Base-by-base conservation (phyloP, 331 rosid genomes). In the Cucumis variabilis region DNA sequence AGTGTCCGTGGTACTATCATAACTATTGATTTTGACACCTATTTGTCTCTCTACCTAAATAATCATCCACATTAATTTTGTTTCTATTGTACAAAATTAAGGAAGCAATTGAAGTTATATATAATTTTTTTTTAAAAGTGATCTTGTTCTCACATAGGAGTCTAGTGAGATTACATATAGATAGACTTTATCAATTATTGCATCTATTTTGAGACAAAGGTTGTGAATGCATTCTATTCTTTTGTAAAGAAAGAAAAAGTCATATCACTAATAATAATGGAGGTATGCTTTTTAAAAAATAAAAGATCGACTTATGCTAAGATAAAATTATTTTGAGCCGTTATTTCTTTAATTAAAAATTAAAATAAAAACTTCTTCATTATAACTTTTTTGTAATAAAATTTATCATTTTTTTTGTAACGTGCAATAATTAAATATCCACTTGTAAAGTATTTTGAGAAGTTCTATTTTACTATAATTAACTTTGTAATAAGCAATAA, bases 21-120 rank as follows among this genome's bases (percentile, higher is more conserved):
- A 74, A 75, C 6, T 76, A 76, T 46, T 46, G 58, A 46, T 76
- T 76, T 76, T 13, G 82, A 76, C 21, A 76, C 7, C 60, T 76
- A 46, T 76, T 7, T 46, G 20, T 75, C 81, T 75, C 30, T 76
- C 44, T 37, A 37, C 6, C 7, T 33, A 33, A 37, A 37, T 37
- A 76, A 76, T 30, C 48, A 48, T 16, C 48, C 37, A 30, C 3
- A 37, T 37, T 44, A n/a, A 67, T 6, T 20, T 63, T n/a, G 3
- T 17, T 21, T 46, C 82, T 76, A 27, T 46, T 46, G 30, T 76
- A 46, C 33, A 21, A 46, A 76, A 11, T 46, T 74, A 21, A 74
- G 77, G 77, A 28, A 37, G 80, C 51, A 21, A 73, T 71, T 15
- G 48, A 19, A 19, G 65, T 58, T 58, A 14, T 58, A 2, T 13